Evolutionary conservation across 1,284 basidiomycete species (phyloP).

Genomic region (Exsudoporus floridanus): DNA sequence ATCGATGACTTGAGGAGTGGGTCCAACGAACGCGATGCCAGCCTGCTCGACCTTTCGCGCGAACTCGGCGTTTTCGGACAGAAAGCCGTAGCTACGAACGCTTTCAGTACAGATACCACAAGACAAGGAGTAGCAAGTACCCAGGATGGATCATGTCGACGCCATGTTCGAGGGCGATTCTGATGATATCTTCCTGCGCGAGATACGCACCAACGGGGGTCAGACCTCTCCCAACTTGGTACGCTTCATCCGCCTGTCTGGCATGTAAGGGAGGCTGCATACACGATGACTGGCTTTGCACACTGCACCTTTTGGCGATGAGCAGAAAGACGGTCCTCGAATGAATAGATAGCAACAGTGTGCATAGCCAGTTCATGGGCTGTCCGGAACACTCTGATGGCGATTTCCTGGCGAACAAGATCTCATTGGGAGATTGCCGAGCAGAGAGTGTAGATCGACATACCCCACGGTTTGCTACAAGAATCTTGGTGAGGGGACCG

Average conservation of each 20-base stretch:
- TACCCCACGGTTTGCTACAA: conserved; percentile 95
- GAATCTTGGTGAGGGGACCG: conserved; percentile 89
- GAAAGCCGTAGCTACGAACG: conserved; percentile 83
- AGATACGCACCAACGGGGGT: conserved; percentile 97
- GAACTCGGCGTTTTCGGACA: conserved; percentile 96
- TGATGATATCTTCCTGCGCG: conserved; percentile 96
- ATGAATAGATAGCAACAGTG: conserved; percentile 98
- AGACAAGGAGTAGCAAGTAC: conserved; percentile 41
- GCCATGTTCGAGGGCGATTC: conserved; percentile 91
- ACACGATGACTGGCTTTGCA: conserved; percentile 21
- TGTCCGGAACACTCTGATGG: conserved; percentile 97
- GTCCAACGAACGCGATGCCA: conserved; percentile 96
- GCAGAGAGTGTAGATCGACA: conserved; percentile 30
- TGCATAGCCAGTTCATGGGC: conserved; percentile 99
- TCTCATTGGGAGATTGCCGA: conserved; percentile 4
- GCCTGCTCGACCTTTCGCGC: conserved; percentile 97
- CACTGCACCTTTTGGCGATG: conserved; percentile 91
- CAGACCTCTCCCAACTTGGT: conserved; percentile 94
- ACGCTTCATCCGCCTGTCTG: conserved; percentile 91
- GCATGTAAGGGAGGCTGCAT: conserved; percentile 45
- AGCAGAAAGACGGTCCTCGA: conserved; percentile 94
- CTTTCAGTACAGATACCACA: conserved; percentile 6
- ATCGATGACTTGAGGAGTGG: conserved; percentile 96
- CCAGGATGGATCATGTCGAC: conserved; percentile 99
- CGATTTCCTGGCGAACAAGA: conserved; percentile 79